Base-by-base conservation (phyloP, 1,284 basidiomycete genomes). In the Ceratobasidium sp. region DNA sequence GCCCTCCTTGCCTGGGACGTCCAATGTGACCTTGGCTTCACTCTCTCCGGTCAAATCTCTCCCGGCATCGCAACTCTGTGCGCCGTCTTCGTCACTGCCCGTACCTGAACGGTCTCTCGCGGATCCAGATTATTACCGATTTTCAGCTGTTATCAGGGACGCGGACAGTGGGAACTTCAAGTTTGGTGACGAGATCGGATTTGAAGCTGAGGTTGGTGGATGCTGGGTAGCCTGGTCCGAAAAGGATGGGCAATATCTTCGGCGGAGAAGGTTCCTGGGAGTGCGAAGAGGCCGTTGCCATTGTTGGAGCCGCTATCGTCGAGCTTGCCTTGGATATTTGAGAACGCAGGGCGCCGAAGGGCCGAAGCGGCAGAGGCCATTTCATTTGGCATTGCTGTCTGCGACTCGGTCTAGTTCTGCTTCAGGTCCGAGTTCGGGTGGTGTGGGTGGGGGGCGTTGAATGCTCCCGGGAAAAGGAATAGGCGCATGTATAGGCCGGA, bases 41-140 rank as follows among this genome's bases (percentile, higher is more conserved):
- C 57, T 41, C n/a, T 41, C 57, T 8, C 57, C 57, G 11, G 15
- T 41, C 33, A 60, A 60, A 24, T 41, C n/a, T 19, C 33, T 27
- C 14, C 31, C 29, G 24, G 36, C 7, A 6, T 33, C n/a, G 5
- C 57, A 9, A 24, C 45, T 6, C 57, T 41, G 33, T 41, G 57
- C 33, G 8, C 57, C 36, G 27, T 53, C 17, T 41, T 53, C n/a
- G n/a, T 51, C 65, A 27, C 27, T 47, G 19, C 64, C 48, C 27
- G 19, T n/a, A 24, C 54, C 64, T 7, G 50, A 56, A 45, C 53
- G 57, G 29, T 19, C 24, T 15, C 14, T 41, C 33, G 31, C n/a
- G 45, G 64, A 67, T 36, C 41, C 57, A 14, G 66, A 69, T 22
- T n/a, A 69, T 24, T 69, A 69, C 24, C 50, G 45, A 15, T 69